phyloP scores from a whole-genome alignment of 2,329 filamentous ascomycete species.

The Hypoxylon sp. region DNA sequence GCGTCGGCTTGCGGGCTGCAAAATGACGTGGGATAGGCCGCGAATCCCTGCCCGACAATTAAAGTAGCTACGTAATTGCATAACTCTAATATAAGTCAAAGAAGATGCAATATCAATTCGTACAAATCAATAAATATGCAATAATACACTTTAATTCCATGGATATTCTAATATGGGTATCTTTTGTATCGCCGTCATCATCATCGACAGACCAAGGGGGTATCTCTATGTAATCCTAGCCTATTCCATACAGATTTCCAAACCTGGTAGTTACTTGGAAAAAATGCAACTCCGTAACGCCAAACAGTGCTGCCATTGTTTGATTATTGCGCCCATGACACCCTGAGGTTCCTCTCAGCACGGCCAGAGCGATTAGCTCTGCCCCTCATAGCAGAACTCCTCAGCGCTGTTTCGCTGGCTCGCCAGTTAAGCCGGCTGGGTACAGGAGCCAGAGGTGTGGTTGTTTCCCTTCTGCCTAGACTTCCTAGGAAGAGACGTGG shows the following conservation, averaged over 20 bases:
- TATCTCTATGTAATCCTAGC: conserved; percentile 38
- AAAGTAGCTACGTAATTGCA: conserved; percentile 9
- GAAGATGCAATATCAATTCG: background rate
- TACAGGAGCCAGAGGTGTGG: conserved; percentile 54
- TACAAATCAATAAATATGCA: conserved; percentile 2
- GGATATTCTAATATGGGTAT: conserved; percentile 30
- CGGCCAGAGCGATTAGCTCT: conserved; percentile 45
- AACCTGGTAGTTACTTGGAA: background rate
- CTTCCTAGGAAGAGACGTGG: conserved; percentile 51
- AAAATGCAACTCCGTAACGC: conserved; percentile 19
- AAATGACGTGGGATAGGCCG: conserved; percentile 49
- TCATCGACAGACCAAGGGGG: conserved; percentile 27
- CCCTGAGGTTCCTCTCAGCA: conserved; percentile 50
- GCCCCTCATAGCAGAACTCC: conserved; percentile 47
- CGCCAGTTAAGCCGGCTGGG: conserved; percentile 48
- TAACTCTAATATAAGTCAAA: background rate
- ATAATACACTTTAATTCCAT: conserved; percentile 13
- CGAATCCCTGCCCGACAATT: conserved; percentile 36
- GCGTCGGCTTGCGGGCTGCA: conserved; percentile 45
- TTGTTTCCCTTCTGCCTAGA: conserved; percentile 50
- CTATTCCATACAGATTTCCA: conserved; percentile 34
- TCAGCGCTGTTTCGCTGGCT: conserved; percentile 47
- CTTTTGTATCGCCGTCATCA: conserved; percentile 17
- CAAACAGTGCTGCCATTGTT: conserved; percentile 18
- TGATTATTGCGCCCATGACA: conserved; percentile 52